Percentiles rank a stretch among this genome's conserved stretches.
These are phyloP conservation scores for Suillus variegatus DNA, from an alignment of 768 basidiomycete species.

Conservation along the genomic window DNA sequence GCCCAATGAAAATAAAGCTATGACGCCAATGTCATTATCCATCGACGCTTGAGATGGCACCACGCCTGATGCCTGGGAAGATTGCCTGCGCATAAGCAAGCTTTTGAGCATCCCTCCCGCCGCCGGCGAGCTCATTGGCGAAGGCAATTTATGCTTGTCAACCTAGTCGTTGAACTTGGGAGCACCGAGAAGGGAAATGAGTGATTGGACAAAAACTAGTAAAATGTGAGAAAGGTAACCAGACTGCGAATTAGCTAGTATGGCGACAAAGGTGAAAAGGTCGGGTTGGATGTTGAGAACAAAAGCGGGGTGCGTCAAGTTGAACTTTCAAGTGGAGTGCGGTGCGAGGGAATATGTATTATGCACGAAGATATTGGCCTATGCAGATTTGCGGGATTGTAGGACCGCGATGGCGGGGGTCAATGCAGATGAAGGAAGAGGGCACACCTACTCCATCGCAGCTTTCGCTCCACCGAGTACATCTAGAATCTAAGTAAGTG, in stretches of 20 bases:
- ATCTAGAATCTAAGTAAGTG: neutral
- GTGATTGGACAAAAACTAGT: neutral
- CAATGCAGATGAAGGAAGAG: too few species aligned
- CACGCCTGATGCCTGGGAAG: conserved; percentile 65
- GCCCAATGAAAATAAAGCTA: conserved; percentile 22
- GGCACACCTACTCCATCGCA: neutral
- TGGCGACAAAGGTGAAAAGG: neutral
- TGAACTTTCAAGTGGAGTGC: too few species aligned
- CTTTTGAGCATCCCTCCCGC: conserved; percentile 81
- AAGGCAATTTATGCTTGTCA: conserved; percentile 84
- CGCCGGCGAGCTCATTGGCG: conserved; percentile 75
- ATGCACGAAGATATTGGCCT: too few species aligned
- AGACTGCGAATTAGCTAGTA: neutral
- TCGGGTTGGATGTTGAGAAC: neutral
- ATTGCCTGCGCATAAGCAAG: conserved; percentile 86
- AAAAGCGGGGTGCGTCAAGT: neutral
- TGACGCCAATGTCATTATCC: conserved; percentile 38
- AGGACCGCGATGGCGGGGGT: too few species aligned
- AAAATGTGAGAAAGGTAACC: too few species aligned
- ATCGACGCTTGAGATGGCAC: conserved; percentile 44
- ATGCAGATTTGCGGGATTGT: too few species aligned
- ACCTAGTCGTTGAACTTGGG: conserved; percentile 48
- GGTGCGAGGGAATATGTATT: too few species aligned
- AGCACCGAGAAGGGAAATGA: conserved; percentile 49
- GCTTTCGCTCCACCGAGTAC: neutral